These are phyloP conservation scores for Trichoderma erinaceum DNA, from an alignment of 495 filamentous ascomycete species.

Conservation along the genomic window DNA sequence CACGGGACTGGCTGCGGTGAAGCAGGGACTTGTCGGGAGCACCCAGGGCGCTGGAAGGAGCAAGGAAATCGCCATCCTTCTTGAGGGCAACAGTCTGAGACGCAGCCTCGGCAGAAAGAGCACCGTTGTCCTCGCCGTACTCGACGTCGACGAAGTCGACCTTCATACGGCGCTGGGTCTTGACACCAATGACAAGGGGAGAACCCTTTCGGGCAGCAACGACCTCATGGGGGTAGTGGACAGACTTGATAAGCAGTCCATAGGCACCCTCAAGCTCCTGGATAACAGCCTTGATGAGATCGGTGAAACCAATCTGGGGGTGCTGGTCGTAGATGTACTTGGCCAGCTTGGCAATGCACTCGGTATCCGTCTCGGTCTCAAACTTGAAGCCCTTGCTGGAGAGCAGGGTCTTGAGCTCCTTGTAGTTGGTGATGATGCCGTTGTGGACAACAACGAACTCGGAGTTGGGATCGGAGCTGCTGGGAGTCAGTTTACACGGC, in stretches of 20 bases:
- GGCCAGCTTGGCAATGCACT: conserved; percentile 97
- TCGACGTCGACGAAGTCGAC: conserved; percentile 99
- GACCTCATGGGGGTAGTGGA: conserved; percentile 96
- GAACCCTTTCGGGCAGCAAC: conserved; percentile 98
- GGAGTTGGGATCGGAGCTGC: conserved; percentile 73
- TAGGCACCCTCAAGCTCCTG: conserved; percentile 98
- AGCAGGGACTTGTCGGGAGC: conserved; percentile 95
- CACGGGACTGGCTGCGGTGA: conserved; percentile 94
- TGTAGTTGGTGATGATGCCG: conserved; percentile 99
- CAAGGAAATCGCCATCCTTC: conserved; percentile 57
- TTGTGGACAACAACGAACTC: conserved; percentile 98
- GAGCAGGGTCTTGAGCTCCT: conserved; percentile 91
- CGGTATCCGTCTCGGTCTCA: conserved; percentile 98
- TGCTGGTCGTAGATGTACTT: conserved; percentile 98
- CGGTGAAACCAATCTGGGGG: conserved; percentile 90
- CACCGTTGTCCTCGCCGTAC: conserved; percentile 72
- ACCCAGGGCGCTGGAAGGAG: conserved; percentile 61
- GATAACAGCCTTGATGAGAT: conserved; percentile 93
- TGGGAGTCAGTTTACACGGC: background rate
- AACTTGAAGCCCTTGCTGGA: conserved; percentile 94
- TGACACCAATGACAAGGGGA: conserved; percentile 89
- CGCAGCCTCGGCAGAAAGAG: conserved; percentile 87
- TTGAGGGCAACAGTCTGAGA: conserved; percentile 95
- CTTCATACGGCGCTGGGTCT: conserved; percentile 98
- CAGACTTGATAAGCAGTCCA: conserved; percentile 91